Evolutionary conservation across 441 rosid genomes (phyloP).

Genomic region (Gossypium davidsonii): DNA sequence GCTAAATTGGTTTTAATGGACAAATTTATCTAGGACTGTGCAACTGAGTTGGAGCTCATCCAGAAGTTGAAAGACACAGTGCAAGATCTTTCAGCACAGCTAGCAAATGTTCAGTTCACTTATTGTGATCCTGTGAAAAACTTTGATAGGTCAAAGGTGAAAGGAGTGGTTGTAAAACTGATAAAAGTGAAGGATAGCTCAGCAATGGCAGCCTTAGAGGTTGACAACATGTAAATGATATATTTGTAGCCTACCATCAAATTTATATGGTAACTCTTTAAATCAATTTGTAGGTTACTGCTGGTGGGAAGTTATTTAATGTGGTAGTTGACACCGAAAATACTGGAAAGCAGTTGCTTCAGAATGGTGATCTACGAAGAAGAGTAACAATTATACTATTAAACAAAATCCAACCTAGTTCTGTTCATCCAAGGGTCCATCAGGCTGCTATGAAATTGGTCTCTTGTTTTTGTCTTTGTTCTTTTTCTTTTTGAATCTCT

Average conservation of each 20-base stretch:
- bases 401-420: slow-evolving; percentile 68
- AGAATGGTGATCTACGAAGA: slow-evolving; percentile 85
- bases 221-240: slow-evolving; percentile 24
- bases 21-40: slow-evolving; percentile 53
- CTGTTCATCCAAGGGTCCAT: slow-evolving; percentile 58
- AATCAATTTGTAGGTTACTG: slow-evolving; percentile 62
- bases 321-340: slow-evolving; percentile 88
- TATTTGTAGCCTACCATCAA: slow-evolving; percentile 3
- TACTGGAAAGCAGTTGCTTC: slow-evolving; percentile 88
- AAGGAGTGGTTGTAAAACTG: slow-evolving; percentile 90
- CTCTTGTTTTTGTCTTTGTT: slow-evolving; percentile 23
- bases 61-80: slow-evolving; percentile 75
- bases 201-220: slow-evolving; percentile 92
- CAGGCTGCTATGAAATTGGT: slow-evolving; percentile 75
- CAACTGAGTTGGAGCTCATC: slow-evolving; percentile 54
- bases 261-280: slow-evolving; percentile 6
- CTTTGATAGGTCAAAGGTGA: slow-evolving; percentile 87
- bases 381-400: slow-evolving; percentile 91
- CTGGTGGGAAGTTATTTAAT: slow-evolving; percentile 87
- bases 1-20: slow-evolving; percentile 13
- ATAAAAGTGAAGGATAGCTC: slow-evolving; percentile 76
- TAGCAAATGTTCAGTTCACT: slow-evolving; percentile 76
- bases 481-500: not conserved
- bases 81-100: slow-evolving; percentile 57
- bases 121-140: slow-evolving; percentile 79